Base-by-base conservation (phyloP, 805 yeast genomes). In the Lipomyces anomalus region DNA sequence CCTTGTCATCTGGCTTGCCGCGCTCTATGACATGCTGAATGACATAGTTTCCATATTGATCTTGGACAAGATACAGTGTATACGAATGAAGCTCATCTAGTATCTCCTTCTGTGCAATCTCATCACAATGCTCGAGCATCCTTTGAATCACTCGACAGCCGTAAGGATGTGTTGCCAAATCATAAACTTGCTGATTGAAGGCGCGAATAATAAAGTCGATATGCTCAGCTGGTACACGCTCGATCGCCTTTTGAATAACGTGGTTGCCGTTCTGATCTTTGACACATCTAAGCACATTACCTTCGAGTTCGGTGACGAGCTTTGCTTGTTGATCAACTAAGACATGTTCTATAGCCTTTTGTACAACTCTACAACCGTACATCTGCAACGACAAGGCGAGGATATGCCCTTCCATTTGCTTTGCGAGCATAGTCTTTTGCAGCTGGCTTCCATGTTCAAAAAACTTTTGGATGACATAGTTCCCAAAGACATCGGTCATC, bases 321-420 rank as follows among this genome's bases (percentile, higher is more conserved):
- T 65, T 65, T 22, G 81, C 71, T 64, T 85, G 92, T 52, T 84
- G 84, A 1, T 74, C 75, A 6, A 76, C 63, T 2, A 70, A 70
- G 35, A 86, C 72, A 50, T 78, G 79, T 62, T 86, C 96, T 43
- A 92, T 71, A 1, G 97, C 97, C 60, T 87, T 76, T 67, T 92
- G 99, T 29, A 92, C 94, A 39, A 92, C 98, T 55, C 99, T 75
- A 63, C 99, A 92, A 2, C 97, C 97, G 64, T 92, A 92, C 96
- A 90, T 90, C 61, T 92, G 97, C 60, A 88, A 67, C 0, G 96
- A 83, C 45, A 92, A 69, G 18, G 73, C 74, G 51, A 83, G 74
- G 60, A 92, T 78, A 41, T 81, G 81, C 5, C 89, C 87, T 45
- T 72, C 71, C 88, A 88, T 82, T 43, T 73, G 71, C 33, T 75